Percentiles rank a stretch among this genome's conserved stretches.
These are phyloP conservation scores for Huntiella abstrusa DNA, from an alignment of 2,329 filamentous ascomycete genomes.

Conservation along the genomic window DNA sequence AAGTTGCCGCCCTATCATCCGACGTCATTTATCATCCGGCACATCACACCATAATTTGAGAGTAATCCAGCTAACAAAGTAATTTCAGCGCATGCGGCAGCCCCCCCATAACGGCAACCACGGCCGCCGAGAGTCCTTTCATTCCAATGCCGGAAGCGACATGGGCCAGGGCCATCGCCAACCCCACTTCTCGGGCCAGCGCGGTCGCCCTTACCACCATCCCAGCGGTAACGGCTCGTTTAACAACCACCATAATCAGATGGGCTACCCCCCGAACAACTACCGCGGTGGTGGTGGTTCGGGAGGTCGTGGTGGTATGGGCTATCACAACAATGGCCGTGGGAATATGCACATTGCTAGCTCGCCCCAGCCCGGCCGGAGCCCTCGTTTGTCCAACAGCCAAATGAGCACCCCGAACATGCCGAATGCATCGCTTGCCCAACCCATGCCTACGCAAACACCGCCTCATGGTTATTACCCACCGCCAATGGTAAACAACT, in stretches of 20 bases:
- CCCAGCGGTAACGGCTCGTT: constrained; percentile 22
- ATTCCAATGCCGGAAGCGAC: constrained; percentile 35
- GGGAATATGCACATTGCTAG: constrained; percentile 33
- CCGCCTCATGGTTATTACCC: constrained; percentile 37
- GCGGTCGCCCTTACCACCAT: constrained; percentile 21
- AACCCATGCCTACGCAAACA: constrained; percentile 42
- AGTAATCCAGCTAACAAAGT: constrained; percentile 12
- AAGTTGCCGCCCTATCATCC: neutral
- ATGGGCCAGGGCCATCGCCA: constrained; percentile 29
- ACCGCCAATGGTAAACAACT: constrained; percentile 16
- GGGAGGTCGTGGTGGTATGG: constrained; percentile 28
- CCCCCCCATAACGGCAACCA: constrained; percentile 49
- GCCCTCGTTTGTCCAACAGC: constrained; percentile 46
- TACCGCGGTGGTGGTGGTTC: constrained; percentile 24
- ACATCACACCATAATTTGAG: neutral
- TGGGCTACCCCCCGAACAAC: constrained; percentile 20
- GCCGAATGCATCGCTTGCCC: constrained; percentile 35
- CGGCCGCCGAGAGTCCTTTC: constrained; percentile 69
- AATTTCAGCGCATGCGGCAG: constrained; percentile 40
- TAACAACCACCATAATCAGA: constrained; percentile 25
- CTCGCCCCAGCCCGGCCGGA: constrained; percentile 46
- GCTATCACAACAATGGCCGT: constrained; percentile 22
- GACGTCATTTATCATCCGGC: neutral
- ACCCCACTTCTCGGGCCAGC: constrained; percentile 29
- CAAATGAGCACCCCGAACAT: constrained; percentile 53